Conservation (phyloP, 208 protist genomes). For the Crithidia fasciculata region DNA sequence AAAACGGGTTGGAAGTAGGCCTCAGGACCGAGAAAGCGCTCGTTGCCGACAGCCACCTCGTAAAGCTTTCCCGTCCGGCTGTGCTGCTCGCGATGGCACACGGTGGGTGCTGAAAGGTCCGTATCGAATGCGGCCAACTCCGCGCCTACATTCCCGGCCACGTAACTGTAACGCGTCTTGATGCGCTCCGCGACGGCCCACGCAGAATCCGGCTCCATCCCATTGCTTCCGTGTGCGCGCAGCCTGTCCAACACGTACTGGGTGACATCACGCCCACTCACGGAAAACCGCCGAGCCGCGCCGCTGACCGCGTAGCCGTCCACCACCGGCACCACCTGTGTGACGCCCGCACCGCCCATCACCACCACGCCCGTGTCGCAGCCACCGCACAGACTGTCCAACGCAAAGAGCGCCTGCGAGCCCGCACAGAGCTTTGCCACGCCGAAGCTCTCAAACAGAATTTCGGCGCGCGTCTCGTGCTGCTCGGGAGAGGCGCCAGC, state of each 20-base stretch:
- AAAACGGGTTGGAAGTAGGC: slow-evolving; percentile 99
- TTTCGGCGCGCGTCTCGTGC: slow-evolving; percentile 97
- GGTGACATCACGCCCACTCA: slow-evolving; percentile 97
- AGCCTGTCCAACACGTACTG: slow-evolving; percentile 94
- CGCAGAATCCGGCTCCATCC: slow-evolving; percentile 90
- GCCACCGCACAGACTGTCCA: slow-evolving; percentile 78
- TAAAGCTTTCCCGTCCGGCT: slow-evolving; percentile 48
- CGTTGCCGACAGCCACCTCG: slow-evolving; percentile 95
- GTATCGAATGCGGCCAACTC: slow-evolving; percentile 95
- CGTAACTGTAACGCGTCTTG: slow-evolving; percentile 95
- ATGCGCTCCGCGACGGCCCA: slow-evolving; percentile 93
- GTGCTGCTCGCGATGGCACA: slow-evolving; percentile 85
- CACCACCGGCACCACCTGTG: slow-evolving; percentile 97
- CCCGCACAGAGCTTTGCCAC: slow-evolving; percentile 97
- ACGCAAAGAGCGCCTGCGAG: slow-evolving; percentile 96
- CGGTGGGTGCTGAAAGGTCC: slow-evolving; percentile 56
- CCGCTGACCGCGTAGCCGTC: slow-evolving; percentile 97
- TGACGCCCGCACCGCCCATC: slow-evolving; percentile 98
- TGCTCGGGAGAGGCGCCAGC: slow-evolving; percentile 98
- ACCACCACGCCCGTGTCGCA: slow-evolving; percentile 94
- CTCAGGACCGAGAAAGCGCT: slow-evolving; percentile 98
- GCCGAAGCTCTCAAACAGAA: slow-evolving; percentile 99
- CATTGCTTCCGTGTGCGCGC: slow-evolving; percentile 80
- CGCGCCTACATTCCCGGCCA: slow-evolving; percentile 86
- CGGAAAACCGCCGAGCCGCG: slow-evolving; percentile 96